Base-by-base conservation (phyloP, 495 filamentous ascomycete genomes). In the Chaetomium tenue region DNA sequence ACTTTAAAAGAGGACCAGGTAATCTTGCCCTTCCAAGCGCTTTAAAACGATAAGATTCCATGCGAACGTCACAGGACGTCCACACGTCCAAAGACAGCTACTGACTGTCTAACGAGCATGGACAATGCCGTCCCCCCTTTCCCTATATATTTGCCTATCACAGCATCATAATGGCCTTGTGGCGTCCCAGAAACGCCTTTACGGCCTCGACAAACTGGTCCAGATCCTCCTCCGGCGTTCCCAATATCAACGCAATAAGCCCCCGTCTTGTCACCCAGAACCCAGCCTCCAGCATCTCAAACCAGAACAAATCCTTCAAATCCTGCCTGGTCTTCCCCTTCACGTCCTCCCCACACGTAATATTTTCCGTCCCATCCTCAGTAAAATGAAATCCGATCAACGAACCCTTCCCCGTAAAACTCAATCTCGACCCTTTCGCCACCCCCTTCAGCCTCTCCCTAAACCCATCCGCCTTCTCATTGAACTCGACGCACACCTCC, bases 271-370 rank as follows among this genome's bases (percentile, higher is more conserved):
- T 71, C 11, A 80, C 72, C 78, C 82, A 84, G 37, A 76, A 83
- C 5, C 79, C 81, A 22, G 73, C 70, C 57, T 79, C 74, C 54
- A 84, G 59, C 71, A 81, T 77, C 70, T 81, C 77, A 16, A 83
- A 78, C 76, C 80, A 83, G 28, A 84, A 78, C 37, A 84, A 52
- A 60, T 81, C 79, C 47, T 71, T 73, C 56, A 83, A 61, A 12
- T 71, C 71, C 40, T 20, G 15, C 39, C 70, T 71, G 55, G 78
- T 74, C 39, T 66, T 64, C 0, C 39, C 59, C 40, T 20, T 56
- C 12, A 74, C 39, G 44, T 77, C 70, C 25, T 65, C 69, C 5
- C 62, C 71, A 16, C 68, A 68, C 0, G 2, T 22, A 7, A 77
- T 69, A 8, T 75, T 66, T 30, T 68, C 39, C 0, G 46, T 26